Conservation (phyloP, 768 basidiomycete genomes). For the Leccinum uliginosum region DNA sequence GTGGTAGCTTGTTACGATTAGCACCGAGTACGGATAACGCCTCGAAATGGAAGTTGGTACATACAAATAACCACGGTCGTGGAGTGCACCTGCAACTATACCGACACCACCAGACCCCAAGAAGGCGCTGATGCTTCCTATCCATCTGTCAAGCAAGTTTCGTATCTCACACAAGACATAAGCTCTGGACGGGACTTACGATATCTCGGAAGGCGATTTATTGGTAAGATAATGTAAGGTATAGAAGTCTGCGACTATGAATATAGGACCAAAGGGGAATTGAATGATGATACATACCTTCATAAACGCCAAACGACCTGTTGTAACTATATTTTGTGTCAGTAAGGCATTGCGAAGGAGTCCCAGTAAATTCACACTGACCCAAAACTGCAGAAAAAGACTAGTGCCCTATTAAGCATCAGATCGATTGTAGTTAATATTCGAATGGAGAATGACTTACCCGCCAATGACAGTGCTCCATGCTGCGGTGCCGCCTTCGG, state of each 20-base stretch:
- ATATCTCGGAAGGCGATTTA: not conserved
- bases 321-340: not conserved
- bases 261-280: not conserved
- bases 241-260: not conserved
- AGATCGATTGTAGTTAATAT: not conserved
- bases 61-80: not conserved
- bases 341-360: not conserved
- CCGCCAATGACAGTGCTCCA: not conserved
- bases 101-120: not conserved
- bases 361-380: not conserved
- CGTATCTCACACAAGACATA: not conserved
- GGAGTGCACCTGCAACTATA: not conserved
- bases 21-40: not conserved
- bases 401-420: not conserved
- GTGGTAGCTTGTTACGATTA: not conserved
- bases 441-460: not conserved
- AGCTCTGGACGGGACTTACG: not conserved
- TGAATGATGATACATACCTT: not conserved
- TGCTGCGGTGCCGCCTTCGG: not conserved
- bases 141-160: not conserved
- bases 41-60: not conserved
- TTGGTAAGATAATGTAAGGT: not conserved
- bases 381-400: not conserved
- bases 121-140: not conserved
- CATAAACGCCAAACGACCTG: not conserved